Evolutionary conservation across 2,329 filamentous ascomycete genomes (phyloP).

Genomic region (Endoconidiophora polonica): DNA sequence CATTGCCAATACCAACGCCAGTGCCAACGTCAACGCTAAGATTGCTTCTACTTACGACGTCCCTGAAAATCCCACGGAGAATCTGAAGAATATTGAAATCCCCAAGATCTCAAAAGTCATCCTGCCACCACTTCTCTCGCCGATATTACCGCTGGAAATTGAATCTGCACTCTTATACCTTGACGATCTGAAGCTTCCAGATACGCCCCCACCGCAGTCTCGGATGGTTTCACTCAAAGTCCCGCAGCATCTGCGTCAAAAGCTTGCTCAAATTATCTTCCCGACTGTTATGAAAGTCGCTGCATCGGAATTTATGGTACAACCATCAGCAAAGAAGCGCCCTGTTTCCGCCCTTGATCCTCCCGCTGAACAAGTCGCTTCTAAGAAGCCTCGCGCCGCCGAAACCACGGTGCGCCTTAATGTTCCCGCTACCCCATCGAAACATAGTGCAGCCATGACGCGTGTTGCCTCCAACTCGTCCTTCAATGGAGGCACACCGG

Average conservation of each 20-base stretch:
- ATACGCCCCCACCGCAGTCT: neutral
- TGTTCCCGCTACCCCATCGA: slow-evolving; percentile 10
- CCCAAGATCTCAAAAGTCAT: slow-evolving; percentile 16
- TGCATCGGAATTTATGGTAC: neutral
- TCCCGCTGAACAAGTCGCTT: slow-evolving; percentile 10
- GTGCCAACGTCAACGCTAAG: slow-evolving; percentile 17
- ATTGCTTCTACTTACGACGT: slow-evolving; percentile 15
- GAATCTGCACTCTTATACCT: slow-evolving; percentile 26
- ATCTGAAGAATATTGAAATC: slow-evolving; percentile 8
- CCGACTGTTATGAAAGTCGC: slow-evolving; percentile 16
- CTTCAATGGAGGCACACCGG: slow-evolving; percentile 2
- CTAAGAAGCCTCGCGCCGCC: slow-evolving; percentile 9
- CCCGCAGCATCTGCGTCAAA: neutral
- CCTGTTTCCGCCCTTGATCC: slow-evolving; percentile 8
- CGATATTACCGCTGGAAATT: slow-evolving; percentile 35
- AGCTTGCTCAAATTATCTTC: slow-evolving; percentile 7
- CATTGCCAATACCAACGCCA: neutral
- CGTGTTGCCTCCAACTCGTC: slow-evolving; percentile 11
- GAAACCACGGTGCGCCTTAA: slow-evolving; percentile 8
- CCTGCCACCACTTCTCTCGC: slow-evolving; percentile 34
- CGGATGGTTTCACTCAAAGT: slow-evolving; percentile 5
- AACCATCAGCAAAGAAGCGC: slow-evolving; percentile 8
- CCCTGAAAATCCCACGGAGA: slow-evolving; percentile 16
- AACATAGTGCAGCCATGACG: slow-evolving; percentile 3
- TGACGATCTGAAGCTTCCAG: slow-evolving; percentile 8